Evolutionary conservation across 2,329 filamentous ascomycete genomes (phyloP), one percentile per base, ranked within the genome.

Genomic region (Talaromyces sp.): DNA sequence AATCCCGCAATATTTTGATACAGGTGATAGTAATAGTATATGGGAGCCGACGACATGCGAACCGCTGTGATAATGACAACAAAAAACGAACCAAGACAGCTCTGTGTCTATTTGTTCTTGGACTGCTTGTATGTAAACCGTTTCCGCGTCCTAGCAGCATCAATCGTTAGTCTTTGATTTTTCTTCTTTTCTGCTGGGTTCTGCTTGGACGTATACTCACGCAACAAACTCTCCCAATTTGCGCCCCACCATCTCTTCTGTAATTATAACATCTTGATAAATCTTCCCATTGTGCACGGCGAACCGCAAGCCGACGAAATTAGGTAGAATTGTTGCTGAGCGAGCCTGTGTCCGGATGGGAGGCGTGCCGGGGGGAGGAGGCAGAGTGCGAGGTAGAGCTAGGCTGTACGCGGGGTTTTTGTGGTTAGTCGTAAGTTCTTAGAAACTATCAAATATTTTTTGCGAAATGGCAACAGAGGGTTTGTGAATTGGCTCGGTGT

Each of bases 231-330:
- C 92, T 68, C 92, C 92, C 67, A 97, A 82, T 79, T 96, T 97
- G 77, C 94, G 89, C 58, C 92, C 92, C 55, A 97, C 92, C 92
- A 97, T 97, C 70, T 96, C 90, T 74, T 96, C 92, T 17, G 92
- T 96, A 64, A 97, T 89, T 65, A 82, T 83, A 58, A 96, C 83
- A 67, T 94, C 90, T 68, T 88, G 79, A 76, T 96, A 96, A 32
- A 83, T 84, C 80, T 94, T 96, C 70, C 92, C 92, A 74, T 96
- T 96, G 79, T 97, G 89, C 62, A 97, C 85, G 76, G 92, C 88
- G 75, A 97, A 97, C 73, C 86, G 88, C 69, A 96, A 80, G 14
- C 92, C 92, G 58, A 97, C 91, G 73, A 96, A 96, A 76, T 90
- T 95, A 64, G 92, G 92, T 60, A 96, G 83, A 69, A 97, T 94